Evolutionary conservation across 345 rosid species (phyloP), one percentile per base, ranked within the genome.

Genomic region (Melaleuca quinquenervia): DNA sequence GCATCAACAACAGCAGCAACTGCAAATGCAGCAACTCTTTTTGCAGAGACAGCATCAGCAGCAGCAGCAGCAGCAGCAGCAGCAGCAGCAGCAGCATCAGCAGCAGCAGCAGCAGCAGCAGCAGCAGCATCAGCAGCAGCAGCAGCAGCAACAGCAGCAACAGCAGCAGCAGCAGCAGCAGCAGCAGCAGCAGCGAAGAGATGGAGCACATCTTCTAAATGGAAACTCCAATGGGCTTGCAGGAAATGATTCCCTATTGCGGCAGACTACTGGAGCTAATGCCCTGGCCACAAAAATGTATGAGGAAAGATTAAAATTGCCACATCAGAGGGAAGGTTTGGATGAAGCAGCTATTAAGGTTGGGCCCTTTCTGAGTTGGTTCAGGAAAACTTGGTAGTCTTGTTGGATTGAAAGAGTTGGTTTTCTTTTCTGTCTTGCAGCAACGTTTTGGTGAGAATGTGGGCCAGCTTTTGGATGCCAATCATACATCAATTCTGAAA

Each of bases 301-400:
- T n/a, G 98, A 94, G 92, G 98, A 97, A 85, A 91, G 94, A 83
- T 89, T 94, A 75, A 97, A 97, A 87, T 52, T 91, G 85, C 96
- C 99, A 50, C 90, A 87, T 85, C 98, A 93, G 90, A 94, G 99
- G 92, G 99, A 97, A 90, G 89, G 96, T 51, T 88, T 96, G 92
- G 98, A 96, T 84, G 98, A 97, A 86, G 90, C 94, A 22, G 89
- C 95, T 58, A 94, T 94, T 90, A 96, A 97, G 96, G 99, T 96
- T 86, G 80, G 50, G 84, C 52, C 50, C n/a, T 84, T 55, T 54
- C 49, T 26, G 20, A 50, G 80, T 84, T 84, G 44, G 45, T 62
- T 64, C 62, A 45, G 54, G 84, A 27, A 49, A 82, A 49, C 80
- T 84, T 58, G 51, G 80, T 60, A 50, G 49, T 84, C 26, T 27